Evolutionary conservation across 192 early-diverging fungal genomes (phyloP), one percentile per base, ranked within the genome.

Genomic region (Coemansia sp.): DNA sequence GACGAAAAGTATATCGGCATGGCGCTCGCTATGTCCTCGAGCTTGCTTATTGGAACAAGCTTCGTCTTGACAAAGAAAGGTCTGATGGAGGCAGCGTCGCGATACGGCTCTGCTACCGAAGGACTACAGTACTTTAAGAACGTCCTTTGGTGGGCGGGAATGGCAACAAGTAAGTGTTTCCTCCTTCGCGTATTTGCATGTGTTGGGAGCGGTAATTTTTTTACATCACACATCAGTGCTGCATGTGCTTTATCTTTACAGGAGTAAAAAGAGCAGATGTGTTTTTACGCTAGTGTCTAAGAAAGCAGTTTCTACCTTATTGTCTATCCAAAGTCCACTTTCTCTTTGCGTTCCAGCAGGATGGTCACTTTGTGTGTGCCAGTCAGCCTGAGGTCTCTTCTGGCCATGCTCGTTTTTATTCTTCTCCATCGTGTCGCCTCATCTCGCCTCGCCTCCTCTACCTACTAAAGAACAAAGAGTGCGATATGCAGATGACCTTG

Each of bases 61-160:
- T 96, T 96, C 76, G 91, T 97, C 48, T 81, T 98, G 67, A 96
- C 95, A 58, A 98, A 98, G 84, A 93, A 91, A 69, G 96, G 94
- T 24, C 85, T 98, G 34, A 89, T 94, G 60, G 92, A 94, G 74
- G 84, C 90, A n/a, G 86, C 85, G 59, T 74, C 78, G 24, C 78
- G 82, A 57, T 89, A 91, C 66, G 87, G 82, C 44, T 88, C 81
- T 36, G 89, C 91, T 23, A 89, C 90, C 8, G 94, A 95, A 51
- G 85, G 87, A 14, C 86, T 91, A 62, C 82, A 88, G 64, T 97
- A 95, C 71, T 83, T 97, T 63, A 89, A 88, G 68, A 96, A 94
- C 81, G 85, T 86, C 65, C 89, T 92, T 44, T 97, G 95, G 95
- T 96, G 94, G 90, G 78, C 86, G 34, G 95, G 95, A 59, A 95